Conservation (phyloP, 805 yeast species). For the Starmerella gropengiesseri region DNA sequence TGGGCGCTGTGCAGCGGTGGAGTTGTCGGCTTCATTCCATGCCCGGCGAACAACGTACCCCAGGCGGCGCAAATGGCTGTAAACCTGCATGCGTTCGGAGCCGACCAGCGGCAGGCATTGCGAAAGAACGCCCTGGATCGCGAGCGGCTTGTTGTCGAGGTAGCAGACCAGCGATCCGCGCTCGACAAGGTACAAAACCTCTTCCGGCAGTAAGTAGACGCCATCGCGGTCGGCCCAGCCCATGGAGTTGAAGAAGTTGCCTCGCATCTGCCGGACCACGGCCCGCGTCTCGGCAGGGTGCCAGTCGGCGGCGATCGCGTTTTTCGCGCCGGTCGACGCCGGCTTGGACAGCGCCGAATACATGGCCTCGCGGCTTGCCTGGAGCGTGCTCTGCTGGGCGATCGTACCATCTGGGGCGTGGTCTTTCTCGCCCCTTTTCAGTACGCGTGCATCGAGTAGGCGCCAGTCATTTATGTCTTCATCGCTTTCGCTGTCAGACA, state of each 20-base stretch:
- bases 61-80: constrained; percentile 59
- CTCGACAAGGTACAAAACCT: constrained; percentile 65
- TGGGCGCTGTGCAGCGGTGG: background rate
- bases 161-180: constrained; percentile 55
- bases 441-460: constrained; percentile 23
- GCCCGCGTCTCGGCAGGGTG: constrained; percentile 30
- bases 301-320: constrained; percentile 44
- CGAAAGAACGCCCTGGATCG: constrained; percentile 55
- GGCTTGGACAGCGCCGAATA: constrained; percentile 45
- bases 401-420: constrained; percentile 70
- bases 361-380: constrained; percentile 57
- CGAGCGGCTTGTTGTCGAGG: constrained; percentile 35
- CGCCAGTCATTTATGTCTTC: constrained; percentile 35
- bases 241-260: constrained; percentile 61
- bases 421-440: constrained; percentile 71
- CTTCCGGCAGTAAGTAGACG: constrained; percentile 51
- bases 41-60: constrained; percentile 54
- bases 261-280: constrained; percentile 44
- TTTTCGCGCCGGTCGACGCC: constrained; percentile 35
- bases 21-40: background rate
- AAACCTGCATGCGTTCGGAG: constrained; percentile 39
- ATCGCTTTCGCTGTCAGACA: constrained; percentile 24
- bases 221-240: constrained; percentile 49
- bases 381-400: constrained; percentile 40
- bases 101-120: constrained; percentile 29